These are phyloP conservation scores for Wickerhamomyces kurtzmanii DNA, from an alignment of 805 yeast genomes.

Conservation along the genomic window DNA sequence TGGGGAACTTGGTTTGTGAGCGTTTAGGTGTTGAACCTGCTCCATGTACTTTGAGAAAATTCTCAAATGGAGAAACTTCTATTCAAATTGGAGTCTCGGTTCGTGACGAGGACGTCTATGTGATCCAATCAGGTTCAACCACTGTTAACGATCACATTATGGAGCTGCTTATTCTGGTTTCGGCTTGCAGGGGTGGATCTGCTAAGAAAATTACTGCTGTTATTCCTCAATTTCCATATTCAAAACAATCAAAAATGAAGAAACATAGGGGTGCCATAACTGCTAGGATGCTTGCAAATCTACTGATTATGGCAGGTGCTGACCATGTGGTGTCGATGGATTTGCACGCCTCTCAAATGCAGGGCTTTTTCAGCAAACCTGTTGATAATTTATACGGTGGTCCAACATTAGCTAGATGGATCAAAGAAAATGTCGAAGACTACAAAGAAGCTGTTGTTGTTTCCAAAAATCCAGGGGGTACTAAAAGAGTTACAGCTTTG, in stretches of 20 bases:
- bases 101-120: constrained; percentile 94
- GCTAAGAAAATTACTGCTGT: constrained; percentile 97
- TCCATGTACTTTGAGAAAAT: constrained; percentile 82
- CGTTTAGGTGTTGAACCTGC: constrained; percentile 90
- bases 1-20: constrained; percentile 85
- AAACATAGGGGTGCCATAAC: constrained; percentile 98
- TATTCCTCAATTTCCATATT: constrained; percentile 94
- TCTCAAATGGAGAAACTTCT: constrained; percentile 95
- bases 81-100: constrained; percentile 93
- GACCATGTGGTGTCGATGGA: constrained; percentile 99
- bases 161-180: constrained; percentile 88
- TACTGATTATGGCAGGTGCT: constrained; percentile 96
- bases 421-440: constrained; percentile 78
- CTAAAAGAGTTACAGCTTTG: constrained; percentile 92
- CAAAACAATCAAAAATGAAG: constrained; percentile 96
- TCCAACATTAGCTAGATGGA: constrained; percentile 95
- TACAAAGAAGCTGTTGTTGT: constrained; percentile 89
- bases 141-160: constrained; percentile 85
- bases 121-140: constrained; percentile 87
- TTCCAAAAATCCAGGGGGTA: constrained; percentile 98
- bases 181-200: constrained; percentile 96
- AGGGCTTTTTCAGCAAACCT: constrained; percentile 95
- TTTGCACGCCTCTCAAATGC: constrained; percentile 95
- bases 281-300: constrained; percentile 94
- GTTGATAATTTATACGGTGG: constrained; percentile 96